Conservation (phyloP, 1,139 yeast species). For the Saccharomycopsis phalli region DNA sequence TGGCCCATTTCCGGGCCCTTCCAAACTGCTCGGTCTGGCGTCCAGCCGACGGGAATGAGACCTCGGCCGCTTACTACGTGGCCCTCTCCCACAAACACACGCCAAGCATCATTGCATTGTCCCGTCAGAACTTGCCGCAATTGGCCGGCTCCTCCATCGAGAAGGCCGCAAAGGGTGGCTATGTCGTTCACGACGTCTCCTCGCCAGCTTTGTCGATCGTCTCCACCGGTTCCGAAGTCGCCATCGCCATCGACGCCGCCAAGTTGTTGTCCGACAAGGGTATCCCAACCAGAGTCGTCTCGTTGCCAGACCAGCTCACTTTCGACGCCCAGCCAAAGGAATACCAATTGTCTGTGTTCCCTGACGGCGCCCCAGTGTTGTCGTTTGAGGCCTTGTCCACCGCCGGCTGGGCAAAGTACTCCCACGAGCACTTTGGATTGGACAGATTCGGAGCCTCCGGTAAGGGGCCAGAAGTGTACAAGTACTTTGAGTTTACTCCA, state of each 20-base stretch:
- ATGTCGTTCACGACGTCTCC: constrained; percentile 52
- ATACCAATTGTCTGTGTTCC: constrained; percentile 79
- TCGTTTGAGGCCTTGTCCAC: constrained; percentile 93
- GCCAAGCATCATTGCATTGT: constrained; percentile 84
- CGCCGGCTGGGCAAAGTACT: constrained; percentile 88
- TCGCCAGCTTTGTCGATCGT: constrained; percentile 74
- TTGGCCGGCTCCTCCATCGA: constrained; percentile 88
- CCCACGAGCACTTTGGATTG: constrained; percentile 95
- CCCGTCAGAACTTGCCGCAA: constrained; percentile 98
- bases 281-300: constrained; percentile 72
- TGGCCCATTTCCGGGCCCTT: constrained; percentile 94
- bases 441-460: constrained; percentile 98
- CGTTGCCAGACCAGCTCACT: constrained; percentile 87
- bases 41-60: constrained; percentile 99
- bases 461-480: constrained; percentile 75
- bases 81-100: constrained; percentile 66
- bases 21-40: constrained; percentile 98
- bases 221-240: constrained; percentile 95
- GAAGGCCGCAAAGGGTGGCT: constrained; percentile 94
- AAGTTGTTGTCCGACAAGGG: constrained; percentile 60
- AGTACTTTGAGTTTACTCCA: constrained; percentile 82
- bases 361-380: constrained; percentile 89
- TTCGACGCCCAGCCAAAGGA: constrained; percentile 77
- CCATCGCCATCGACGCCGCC: constrained; percentile 74
- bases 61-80: constrained; percentile 88